phyloP scores from a whole-genome alignment of 2,329 filamentous ascomycete genomes.

The Colletotrichum zoysiae region DNA sequence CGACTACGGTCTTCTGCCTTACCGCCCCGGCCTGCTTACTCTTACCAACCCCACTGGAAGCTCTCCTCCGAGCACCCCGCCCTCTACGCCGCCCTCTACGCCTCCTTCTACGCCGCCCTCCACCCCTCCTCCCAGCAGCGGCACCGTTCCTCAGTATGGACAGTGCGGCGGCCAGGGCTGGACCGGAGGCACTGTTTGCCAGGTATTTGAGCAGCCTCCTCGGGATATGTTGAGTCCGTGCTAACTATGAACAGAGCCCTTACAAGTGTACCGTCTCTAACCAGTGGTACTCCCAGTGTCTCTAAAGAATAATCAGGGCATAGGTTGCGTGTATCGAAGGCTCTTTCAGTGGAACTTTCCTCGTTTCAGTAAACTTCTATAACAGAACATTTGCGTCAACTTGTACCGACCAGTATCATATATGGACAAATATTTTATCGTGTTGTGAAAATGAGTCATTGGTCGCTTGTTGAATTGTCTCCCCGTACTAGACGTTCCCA shows the following conservation, averaged over 20 bases:
- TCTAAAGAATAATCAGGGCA: background rate
- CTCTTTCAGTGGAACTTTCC: background rate
- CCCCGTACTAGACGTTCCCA: background rate
- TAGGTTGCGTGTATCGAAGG: background rate
- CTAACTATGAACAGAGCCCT: background rate
- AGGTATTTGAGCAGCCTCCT: background rate
- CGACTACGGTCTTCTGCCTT: background rate
- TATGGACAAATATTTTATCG: background rate
- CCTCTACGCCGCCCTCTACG: background rate
- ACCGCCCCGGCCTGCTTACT: background rate
- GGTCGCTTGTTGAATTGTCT: background rate
- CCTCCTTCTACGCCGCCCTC: background rate
- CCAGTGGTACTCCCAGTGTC: background rate
- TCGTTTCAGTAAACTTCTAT: background rate
- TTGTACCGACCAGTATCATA: background rate
- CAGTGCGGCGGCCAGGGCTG: background rate
- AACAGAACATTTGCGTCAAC: background rate
- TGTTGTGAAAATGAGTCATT: background rate
- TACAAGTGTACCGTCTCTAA: background rate
- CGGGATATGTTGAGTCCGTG: too few species aligned
- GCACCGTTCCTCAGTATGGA: background rate
- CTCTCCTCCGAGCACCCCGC: background rate
- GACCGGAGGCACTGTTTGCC: background rate
- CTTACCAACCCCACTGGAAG: background rate
- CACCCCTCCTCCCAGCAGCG: conserved; percentile 7